Evolutionary conservation across 768 basidiomycete species (phyloP).

Genomic region (Mycena albidolilacea): DNA sequence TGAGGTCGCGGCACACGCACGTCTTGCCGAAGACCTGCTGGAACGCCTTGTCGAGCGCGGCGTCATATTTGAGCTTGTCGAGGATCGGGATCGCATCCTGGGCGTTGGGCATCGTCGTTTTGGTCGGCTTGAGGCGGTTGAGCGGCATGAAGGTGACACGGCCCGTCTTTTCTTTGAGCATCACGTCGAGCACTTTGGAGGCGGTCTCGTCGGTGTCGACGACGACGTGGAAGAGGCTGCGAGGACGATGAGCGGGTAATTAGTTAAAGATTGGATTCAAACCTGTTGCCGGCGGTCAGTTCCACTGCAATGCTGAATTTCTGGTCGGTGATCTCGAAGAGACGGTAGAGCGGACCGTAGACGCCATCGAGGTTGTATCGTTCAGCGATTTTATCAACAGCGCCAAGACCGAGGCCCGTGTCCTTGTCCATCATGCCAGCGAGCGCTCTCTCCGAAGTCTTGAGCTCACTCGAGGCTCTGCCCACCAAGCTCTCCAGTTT

Average conservation of each 20-base stretch:
- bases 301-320: constrained; percentile 95
- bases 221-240: constrained; percentile 95
- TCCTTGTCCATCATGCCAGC: constrained; percentile 99
- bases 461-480: constrained; percentile 85
- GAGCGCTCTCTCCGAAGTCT: constrained; percentile 82
- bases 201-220: constrained; percentile 98
- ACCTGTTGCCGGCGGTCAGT: constrained; percentile 97
- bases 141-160: constrained; percentile 99
- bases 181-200: constrained; percentile 89
- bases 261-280: constrained; percentile 2
- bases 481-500: constrained; percentile 85
- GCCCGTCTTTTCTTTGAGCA: constrained; percentile 94
- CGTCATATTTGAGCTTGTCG: constrained; percentile 85
- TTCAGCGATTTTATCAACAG: constrained; percentile 88
- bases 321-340: constrained; percentile 90
- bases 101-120: constrained; percentile 73
- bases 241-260: constrained; percentile 27
- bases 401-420: constrained; percentile 89
- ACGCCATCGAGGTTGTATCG: constrained; percentile 85
- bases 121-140: constrained; percentile 91
- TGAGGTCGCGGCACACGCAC: constrained; percentile 94
- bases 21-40: constrained; percentile 98
- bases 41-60: constrained; percentile 83
- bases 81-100: constrained; percentile 87
- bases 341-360: constrained; percentile 93